Conservation (phyloP, 2,329 filamentous ascomycete species). For the Drechslera avenae region DNA sequence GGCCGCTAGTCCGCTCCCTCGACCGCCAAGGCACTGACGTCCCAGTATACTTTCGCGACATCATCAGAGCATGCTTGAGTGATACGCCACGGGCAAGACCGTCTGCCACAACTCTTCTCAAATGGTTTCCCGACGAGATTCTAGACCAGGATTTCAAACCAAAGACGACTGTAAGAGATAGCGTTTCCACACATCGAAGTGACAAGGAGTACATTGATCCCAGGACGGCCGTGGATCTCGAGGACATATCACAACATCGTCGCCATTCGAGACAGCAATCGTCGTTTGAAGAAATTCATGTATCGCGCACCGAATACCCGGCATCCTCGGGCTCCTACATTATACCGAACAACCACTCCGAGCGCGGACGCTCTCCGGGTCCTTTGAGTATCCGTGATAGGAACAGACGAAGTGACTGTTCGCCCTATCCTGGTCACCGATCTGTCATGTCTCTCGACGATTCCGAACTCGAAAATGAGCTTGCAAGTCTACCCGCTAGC, state of each 20-base stretch:
- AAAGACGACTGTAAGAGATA: slow-evolving; percentile 33
- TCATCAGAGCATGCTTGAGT: slow-evolving; percentile 78
- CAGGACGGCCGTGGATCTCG: slow-evolving; percentile 49
- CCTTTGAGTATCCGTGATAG: slow-evolving; percentile 24
- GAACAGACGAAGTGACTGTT: slow-evolving; percentile 44
- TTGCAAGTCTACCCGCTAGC: slow-evolving; percentile 41
- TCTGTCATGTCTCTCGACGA: slow-evolving; percentile 49
- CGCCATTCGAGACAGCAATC: slow-evolving; percentile 34
- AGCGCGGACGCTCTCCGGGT: slow-evolving; percentile 34
- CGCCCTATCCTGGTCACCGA: slow-evolving; percentile 41
- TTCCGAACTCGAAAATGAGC: slow-evolving; percentile 45
- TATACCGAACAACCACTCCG: slow-evolving; percentile 32
- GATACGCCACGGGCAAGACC: slow-evolving; percentile 73
- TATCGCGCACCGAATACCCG: slow-evolving; percentile 52
- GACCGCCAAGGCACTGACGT: slow-evolving; percentile 54
- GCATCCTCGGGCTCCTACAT: slow-evolving; percentile 54
- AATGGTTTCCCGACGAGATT: slow-evolving; percentile 36
- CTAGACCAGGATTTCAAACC: slow-evolving; percentile 21
- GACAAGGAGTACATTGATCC: slow-evolving; percentile 57
- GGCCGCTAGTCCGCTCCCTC: slow-evolving; percentile 61
- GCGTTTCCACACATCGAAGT: slow-evolving; percentile 49
- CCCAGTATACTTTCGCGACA: slow-evolving; percentile 76
- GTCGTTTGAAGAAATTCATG: slow-evolving; percentile 39
- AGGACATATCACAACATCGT: slow-evolving; percentile 49
- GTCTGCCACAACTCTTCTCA: slow-evolving; percentile 73